Base-by-base conservation (phyloP, 805 yeast species). In the Komagataella ulmi region DNA sequence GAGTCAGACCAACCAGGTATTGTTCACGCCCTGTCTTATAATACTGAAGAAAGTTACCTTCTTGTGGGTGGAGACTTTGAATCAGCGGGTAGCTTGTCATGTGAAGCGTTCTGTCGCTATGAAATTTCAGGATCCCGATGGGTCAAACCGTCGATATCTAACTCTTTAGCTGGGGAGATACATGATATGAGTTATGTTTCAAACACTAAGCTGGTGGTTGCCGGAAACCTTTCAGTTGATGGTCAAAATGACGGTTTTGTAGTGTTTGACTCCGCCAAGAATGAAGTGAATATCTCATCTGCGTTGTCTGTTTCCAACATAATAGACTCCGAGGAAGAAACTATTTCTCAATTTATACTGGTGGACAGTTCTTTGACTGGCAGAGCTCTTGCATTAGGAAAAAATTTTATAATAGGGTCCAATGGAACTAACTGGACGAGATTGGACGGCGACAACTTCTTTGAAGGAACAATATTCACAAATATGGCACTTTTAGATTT, bases 31-130 rank as follows among this genome's bases (percentile, higher is more conserved):
- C 63, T 77, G 50, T 63, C 64, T 17, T 55, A 73, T 17, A 67
- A 68, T 40, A 71, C 74, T 36, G 69, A 68, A 21, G 66, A 64
- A 24, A 68, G 71, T 24, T 58, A 70, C 17, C 65, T 88, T 24
- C 70, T 82, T 30, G 86, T 86, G 10, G 96, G 85, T 45, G 97
- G 97, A 21, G 71, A 75, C 46, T 88, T 86, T 61, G 74, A 72
- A 18, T 62, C 70, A 18, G 81, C 85, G 1, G 82, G 84, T 0
- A 67, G 77, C 3, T 65, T 75, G 36, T 64, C 67, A 23, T 89
- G 96, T 65, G 63, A 70, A 2, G 74, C 79, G 1, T 64, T 90
- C 44, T 89, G 97, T 62, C 66, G 83, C 43, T 87, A 77, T 61
- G 82, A 83, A 58, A 63, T 80, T 54, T 61, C 65, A 3, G 69